Base-by-base conservation (phyloP, 192 early-diverging fungal genomes). In the Geranomyces michiganensis region DNA sequence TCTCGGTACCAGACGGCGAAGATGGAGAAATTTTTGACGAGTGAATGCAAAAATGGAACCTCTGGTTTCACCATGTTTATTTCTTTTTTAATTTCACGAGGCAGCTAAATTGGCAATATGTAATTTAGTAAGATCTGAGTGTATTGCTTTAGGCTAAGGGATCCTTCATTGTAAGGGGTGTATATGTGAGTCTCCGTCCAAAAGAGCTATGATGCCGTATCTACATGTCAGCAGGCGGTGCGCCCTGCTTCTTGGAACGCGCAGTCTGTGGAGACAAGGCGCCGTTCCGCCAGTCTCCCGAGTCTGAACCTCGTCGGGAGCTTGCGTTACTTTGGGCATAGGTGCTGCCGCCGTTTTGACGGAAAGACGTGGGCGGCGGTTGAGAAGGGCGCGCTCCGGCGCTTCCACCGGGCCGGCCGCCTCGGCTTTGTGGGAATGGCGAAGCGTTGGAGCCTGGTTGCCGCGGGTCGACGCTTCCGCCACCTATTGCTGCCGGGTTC, bases 1-100 rank as follows among this genome's bases (percentile, higher is more conserved):
- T 64, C n/a, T 47, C 70, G 4, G 53, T 36, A n/a, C 60, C 41
- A 9, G 32, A 7, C 41, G 56, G 55, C 9, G 70, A 72, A 32
- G 70, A 72, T 51, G 70, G 70, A 0, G 70, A 72, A 55, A 72
- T 72, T 30, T 46, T 64, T 61, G 70, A 72, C 36, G 36, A 41
- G 36, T 41, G 36, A 41, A 7, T 41, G 3, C 10, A 10, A 10
- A 41, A 41, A 41, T 41, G 36, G 36, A 41, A 41, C 36, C 36
- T 7, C 36, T n/a, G n/a, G n/a, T n/a, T n/a, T n/a, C n/a, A n/a
- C n/a, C n/a, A n/a, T n/a, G n/a, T 41, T 41, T 41, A 10, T 10
- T 41, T 41, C 3, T 41, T 3, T 41, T 41, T 3, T 41, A 41
- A 41, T 41, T 3, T 41, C n/a, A 41, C 10, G 5, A 41, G 3